Evolutionary conservation across 192 early-diverging fungal genomes (phyloP), one percentile per base, ranked within the genome.

Genomic region (Cladochytrium replicatum): DNA sequence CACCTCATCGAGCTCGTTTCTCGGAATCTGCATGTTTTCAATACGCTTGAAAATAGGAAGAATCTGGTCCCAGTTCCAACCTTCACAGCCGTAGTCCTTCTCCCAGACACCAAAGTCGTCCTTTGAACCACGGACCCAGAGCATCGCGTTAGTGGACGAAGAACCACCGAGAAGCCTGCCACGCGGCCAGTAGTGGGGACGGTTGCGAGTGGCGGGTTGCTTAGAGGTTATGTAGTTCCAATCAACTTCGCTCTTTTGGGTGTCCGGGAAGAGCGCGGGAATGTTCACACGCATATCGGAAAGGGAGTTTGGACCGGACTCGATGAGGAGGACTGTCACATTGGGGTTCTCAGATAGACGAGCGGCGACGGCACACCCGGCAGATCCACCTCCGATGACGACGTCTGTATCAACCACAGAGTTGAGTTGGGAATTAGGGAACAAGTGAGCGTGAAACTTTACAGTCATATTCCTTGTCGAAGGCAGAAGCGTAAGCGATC

Each of bases 241-340:
- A 15, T 57, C 52, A 8, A 55, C 2, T 7, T 19, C 21, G 6
- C 6, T 7, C 50, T 44, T 25, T 57, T 54, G 55, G 15, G 26
- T 23, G 11, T 8, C 29, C 4, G 28, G 26, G 41, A 57, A 11
- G 4, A 57, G 23, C 6, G 39, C 32, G n/a, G 55, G 55, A 54
- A 54, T 54, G 13, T 44, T 46, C 21, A 57, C 28, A 38, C 52
- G 11, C 48, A 41, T 9, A 51, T 66, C 55, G 44, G 44, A 37
- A 11, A 43, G 49, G 48, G 48, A n/a, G 39, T 46, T 51, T 28
- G 26, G 47, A 26, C 69, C 66, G 22, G 69, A 57, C 26, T 71
- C 69, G 21, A 71, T 41, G 13, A 71, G 56, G 50, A 66, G 34
- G 29, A 71, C 63, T 28, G 45, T 46, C 25, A 68, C 60, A 41